Percentiles rank a stretch among this genome's conserved stretches.
Conservation (phyloP, 1,284 basidiomycete species). For the Ceratobasidium sp. region DNA sequence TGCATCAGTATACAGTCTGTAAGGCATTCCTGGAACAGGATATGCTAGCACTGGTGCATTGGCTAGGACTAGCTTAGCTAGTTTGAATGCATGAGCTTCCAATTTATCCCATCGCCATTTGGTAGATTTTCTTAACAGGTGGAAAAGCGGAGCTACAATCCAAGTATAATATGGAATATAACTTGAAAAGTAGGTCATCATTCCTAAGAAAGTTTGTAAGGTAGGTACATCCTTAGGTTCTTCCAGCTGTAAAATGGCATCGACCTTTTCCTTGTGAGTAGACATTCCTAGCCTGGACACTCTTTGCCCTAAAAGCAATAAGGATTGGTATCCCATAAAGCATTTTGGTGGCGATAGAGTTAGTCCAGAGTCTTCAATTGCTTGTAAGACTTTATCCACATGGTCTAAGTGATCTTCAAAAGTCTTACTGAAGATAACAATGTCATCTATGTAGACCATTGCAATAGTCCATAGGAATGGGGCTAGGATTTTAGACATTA, state of each 20-base stretch:
- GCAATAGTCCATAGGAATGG: constrained; percentile 54
- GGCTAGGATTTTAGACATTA: constrained; percentile 53
- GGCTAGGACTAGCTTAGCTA: constrained; percentile 31
- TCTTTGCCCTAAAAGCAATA: constrained; percentile 52
- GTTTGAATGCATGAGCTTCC: constrained; percentile 29
- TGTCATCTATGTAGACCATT: constrained; percentile 60
- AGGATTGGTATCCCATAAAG: constrained; percentile 49
- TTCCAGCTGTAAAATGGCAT: constrained; percentile 46
- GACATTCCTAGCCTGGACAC: constrained; percentile 49
- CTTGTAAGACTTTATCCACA: constrained; percentile 48
- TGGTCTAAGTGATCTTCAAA: constrained; percentile 51
- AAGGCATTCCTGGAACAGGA: constrained; percentile 48
- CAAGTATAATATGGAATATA: constrained; percentile 50
- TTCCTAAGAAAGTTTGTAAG: constrained; percentile 50
- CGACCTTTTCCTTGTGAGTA: constrained; percentile 50
- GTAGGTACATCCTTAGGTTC: constrained; percentile 45
- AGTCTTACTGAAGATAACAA: constrained; percentile 50
- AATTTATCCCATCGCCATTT: constrained; percentile 32
- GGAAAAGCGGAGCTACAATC: constrained; percentile 44
- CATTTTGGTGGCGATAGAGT: constrained; percentile 53
- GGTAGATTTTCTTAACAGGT: constrained; percentile 29
- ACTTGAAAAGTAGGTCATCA: constrained; percentile 48
- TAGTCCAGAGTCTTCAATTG: constrained; percentile 48
- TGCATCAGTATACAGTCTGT: constrained; percentile 53
- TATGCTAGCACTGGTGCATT: constrained; percentile 45